Conservation (phyloP, 106 monocot genomes). For the Acanthochlamys bracteata region DNA sequence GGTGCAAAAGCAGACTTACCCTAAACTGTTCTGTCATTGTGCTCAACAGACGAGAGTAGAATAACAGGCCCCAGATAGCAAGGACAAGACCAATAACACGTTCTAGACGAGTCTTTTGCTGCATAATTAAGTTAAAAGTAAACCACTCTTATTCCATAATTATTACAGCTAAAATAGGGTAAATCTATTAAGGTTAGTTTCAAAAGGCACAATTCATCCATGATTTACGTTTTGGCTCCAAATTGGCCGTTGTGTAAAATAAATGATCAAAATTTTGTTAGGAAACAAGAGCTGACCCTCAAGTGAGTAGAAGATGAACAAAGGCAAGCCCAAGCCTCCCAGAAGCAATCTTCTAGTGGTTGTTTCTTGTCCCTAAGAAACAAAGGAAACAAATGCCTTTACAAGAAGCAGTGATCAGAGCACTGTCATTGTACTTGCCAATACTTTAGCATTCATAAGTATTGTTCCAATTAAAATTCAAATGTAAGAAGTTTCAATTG, state of each 20-base stretch:
- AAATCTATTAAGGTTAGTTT: no score
- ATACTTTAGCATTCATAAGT: no score
- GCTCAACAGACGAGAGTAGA: conserved; percentile 91
- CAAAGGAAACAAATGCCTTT: background rate
- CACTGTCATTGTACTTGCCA: no score
- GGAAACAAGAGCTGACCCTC: conserved; percentile 34
- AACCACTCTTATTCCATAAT: no score
- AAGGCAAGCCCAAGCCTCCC: conserved; percentile 99
- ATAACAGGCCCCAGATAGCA: conserved; percentile 90
- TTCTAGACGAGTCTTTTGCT: conserved; percentile 96
- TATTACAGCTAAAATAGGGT: no score
- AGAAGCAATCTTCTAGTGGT: conserved; percentile 86
- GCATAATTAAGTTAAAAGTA: conserved; percentile 12
- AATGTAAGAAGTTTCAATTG: no score
- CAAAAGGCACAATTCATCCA: no score
- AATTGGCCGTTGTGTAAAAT: no score
- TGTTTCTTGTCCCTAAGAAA: conserved; percentile 56
- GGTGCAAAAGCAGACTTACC: conserved; percentile 62
- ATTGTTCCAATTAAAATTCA: no score
- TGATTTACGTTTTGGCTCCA: no score
- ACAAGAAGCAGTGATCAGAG: background rate
- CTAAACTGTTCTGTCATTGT: conserved; percentile 96
- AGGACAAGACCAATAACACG: conserved; percentile 84
- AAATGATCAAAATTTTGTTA: no score
- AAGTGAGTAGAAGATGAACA: conserved; percentile 95